A percentile compares a stretch with the other conserved stretches of the same genome.
These are phyloP conservation scores for Blastobotrys americana DNA, from an alignment of 805 yeast species.

Conservation along the genomic window DNA sequence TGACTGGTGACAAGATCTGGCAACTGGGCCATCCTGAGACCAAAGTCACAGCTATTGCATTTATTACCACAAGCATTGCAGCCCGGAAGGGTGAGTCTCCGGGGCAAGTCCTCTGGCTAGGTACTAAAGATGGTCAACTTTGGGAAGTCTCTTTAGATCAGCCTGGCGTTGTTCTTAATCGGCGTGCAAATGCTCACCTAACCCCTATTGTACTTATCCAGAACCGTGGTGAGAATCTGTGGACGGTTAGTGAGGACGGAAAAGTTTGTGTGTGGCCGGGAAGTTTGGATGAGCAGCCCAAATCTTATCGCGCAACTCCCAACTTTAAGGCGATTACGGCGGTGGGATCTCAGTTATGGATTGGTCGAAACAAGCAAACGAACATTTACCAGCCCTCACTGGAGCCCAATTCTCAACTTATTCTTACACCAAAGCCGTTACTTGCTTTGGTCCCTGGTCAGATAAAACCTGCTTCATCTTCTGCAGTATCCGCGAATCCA, in stretches of 20 bases:
- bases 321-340: conserved; percentile 24
- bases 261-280: conserved; percentile 31
- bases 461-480: background rate
- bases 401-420: conserved; percentile 18
- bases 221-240: conserved; percentile 18
- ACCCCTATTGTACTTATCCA: conserved; percentile 19
- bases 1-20: conserved; percentile 22
- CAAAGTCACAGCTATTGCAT: conserved; percentile 24
- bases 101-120: conserved; percentile 26
- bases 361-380: conserved; percentile 29
- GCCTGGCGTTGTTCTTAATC: conserved; percentile 15
- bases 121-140: conserved; percentile 31
- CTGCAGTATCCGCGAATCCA: conserved; percentile 5
- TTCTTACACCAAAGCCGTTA: conserved; percentile 24
- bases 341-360: conserved; percentile 27
- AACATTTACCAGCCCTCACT: conserved; percentile 28
- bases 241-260: conserved; percentile 35
- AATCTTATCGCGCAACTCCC: conserved; percentile 24
- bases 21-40: conserved; percentile 20
- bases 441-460: conserved; percentile 6
- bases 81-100: conserved; percentile 9
- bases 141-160: conserved; percentile 23
- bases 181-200: conserved; percentile 21
- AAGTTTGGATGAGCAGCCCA: conserved; percentile 22
- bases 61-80: conserved; percentile 14